Evolutionary conservation across 139 green algal genomes (phyloP).

Genomic region (Raphidocelis subcapitata): DNA sequence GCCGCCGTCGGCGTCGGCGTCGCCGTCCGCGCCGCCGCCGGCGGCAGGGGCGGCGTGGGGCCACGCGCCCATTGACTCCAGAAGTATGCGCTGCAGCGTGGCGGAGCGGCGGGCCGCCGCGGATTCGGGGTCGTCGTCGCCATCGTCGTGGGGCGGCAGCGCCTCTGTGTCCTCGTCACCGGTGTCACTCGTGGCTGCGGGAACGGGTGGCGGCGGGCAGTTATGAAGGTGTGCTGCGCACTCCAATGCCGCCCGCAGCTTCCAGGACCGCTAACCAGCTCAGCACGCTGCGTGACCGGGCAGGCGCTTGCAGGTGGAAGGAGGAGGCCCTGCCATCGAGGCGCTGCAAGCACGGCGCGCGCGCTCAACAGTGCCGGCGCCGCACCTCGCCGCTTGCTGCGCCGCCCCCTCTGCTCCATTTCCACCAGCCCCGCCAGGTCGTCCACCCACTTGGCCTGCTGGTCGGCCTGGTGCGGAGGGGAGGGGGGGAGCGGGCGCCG

Average conservation of each 20-base stretch:
- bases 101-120: neutral
- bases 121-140: neutral
- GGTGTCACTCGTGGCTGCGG: too few relatives aligned
- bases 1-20: neutral
- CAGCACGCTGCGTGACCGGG: too few relatives aligned
- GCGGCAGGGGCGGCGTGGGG: neutral
- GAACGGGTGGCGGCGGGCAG: too few relatives aligned
- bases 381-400: neutral
- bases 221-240: too few relatives aligned
- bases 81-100: constrained; percentile 44
- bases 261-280: too few relatives aligned
- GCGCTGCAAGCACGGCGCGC: too few relatives aligned
- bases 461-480: constrained; percentile 1
- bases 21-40: neutral
- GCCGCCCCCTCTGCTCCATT: neutral
- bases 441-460: constrained; percentile 16
- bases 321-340: too few relatives aligned
- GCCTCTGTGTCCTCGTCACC: too few relatives aligned
- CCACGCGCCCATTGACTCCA: constrained; percentile 40
- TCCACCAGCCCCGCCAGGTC: constrained; percentile 12
- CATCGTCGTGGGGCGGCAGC: neutral
- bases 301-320: too few relatives aligned
- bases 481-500: too few relatives aligned
- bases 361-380: too few relatives aligned
- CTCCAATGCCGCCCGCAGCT: too few relatives aligned